These are phyloP conservation scores for Amphicarpaea edgeworthii DNA, from an alignment of 306 rosid species.

Conservation along the genomic window DNA sequence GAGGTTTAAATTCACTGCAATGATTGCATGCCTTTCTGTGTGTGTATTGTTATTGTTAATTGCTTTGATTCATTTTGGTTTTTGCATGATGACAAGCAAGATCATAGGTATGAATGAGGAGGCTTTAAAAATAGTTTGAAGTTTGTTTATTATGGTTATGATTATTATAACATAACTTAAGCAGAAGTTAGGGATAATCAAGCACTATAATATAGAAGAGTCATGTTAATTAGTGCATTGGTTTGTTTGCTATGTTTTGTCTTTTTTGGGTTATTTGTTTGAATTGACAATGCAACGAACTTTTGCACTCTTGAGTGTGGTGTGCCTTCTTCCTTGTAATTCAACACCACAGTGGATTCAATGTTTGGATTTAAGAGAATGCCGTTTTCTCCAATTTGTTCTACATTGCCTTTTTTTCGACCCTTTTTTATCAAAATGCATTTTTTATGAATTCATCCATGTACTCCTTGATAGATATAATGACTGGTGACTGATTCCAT, in stretches of 20 bases:
- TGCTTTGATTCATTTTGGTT: slow-evolving; percentile 4
- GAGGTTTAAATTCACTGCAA: slow-evolving; percentile 55
- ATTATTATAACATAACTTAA: neutral
- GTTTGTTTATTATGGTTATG: slow-evolving; percentile 7
- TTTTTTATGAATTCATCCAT: slow-evolving; percentile 25
- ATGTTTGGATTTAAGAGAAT: neutral
- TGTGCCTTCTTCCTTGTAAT: neutral
- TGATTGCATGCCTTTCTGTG: slow-evolving; percentile 30
- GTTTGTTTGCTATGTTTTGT: neutral
- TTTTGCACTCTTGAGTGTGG: neutral
- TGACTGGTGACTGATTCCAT: slow-evolving; percentile 15
- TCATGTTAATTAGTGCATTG: slow-evolving; percentile 7
- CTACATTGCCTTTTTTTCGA: neutral
- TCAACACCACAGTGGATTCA: neutral
- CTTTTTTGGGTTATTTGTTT: slow-evolving; percentile 13
- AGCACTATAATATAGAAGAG: neutral
- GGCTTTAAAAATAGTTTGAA: neutral
- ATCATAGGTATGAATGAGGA: slow-evolving; percentile 13
- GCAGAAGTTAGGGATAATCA: slow-evolving; percentile 8
- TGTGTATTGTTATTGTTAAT: slow-evolving; percentile 24
- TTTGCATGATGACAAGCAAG: slow-evolving; percentile 32
- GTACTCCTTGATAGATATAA: slow-evolving; percentile 2
- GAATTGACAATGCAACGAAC: neutral
- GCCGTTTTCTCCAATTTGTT: slow-evolving; percentile 9
- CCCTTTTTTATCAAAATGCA: slow-evolving; percentile 24